phyloP scores from a whole-genome alignment of 306 rosid genomes.

The Malus sylvestris region DNA sequence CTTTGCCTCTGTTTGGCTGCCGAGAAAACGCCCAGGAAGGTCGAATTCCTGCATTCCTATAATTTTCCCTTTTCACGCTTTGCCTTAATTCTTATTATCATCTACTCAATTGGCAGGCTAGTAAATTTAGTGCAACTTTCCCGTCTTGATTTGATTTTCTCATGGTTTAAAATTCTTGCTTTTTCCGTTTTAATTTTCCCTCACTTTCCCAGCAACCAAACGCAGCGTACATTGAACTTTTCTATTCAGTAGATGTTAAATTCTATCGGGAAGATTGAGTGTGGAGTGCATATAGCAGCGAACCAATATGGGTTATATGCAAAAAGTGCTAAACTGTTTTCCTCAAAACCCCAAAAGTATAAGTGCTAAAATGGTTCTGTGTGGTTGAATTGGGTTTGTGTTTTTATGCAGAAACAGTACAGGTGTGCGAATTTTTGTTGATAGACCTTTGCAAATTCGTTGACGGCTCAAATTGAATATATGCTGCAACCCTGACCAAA shows the following conservation, averaged over 20 bases:
- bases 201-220: neutral
- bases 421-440: neutral
- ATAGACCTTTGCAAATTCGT: constrained; percentile 2
- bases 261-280: too few relatives aligned
- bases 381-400: neutral
- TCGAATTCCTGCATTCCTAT: too few relatives aligned
- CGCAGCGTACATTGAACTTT: neutral
- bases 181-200: neutral
- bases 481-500: constrained; percentile 20
- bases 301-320: neutral
- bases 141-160: neutral
- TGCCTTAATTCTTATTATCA: neutral
- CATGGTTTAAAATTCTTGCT: neutral
- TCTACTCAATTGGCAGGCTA: neutral
- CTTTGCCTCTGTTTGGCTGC: neutral
- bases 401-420: neutral
- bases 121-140: neutral
- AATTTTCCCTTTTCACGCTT: too few relatives aligned
- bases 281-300: too few relatives aligned
- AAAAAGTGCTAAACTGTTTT: neutral
- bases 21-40: neutral
- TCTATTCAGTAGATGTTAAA: neutral
- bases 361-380: neutral
- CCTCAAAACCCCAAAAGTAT: too few relatives aligned
- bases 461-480: constrained; percentile 17